Evolutionary conservation across 2,329 filamentous ascomycete genomes (phyloP), one percentile per base, ranked within the genome.

Genomic region (Fusarium sambucinum): DNA sequence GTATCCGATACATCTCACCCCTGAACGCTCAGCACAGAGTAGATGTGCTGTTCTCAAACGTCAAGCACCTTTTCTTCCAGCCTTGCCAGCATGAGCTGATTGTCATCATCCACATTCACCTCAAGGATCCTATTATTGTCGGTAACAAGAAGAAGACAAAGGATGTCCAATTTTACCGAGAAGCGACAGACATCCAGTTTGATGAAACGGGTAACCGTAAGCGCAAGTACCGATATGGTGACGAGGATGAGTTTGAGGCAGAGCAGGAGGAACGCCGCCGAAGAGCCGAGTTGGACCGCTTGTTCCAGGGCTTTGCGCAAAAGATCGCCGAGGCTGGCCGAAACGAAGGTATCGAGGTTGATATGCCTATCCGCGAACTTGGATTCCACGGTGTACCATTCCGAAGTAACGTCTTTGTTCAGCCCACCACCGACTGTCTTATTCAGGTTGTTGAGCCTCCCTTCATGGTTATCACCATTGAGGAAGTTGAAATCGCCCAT

Each of bases 41-140:
- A 48, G 96, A 99, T 75, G 90, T 99, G 54, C 87, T 99, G 2
- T 99, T 99, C 84, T 96, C 93, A 82, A 99, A 99, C 81, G 93
- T 99, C 78, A 96, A 97, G 80, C 96, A 99, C 77, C 86, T 99
- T 4, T 99, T 99, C 85, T 99, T 99, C 85, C 96, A 99, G 79
- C 96, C 96, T 29, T 98, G 94, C 75, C 92, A 94, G 73, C 93
- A 97, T 75, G 96, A 99, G 79, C 83, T 99, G 75, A 97, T 99
- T 71, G 96, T 99, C 70, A 93, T 99, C 74, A 97, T 99, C 72
- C 96, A 99, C 79, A 92, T 99, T 58, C 96, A 99, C 78, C 87
- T 99, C 50, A 97, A 97, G 82, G 97, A 97, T 66, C 96, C 96
- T 4, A 98, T 99, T 77, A 94, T 99, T 79, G 92, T 99, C 67